Evolutionary conservation across 2,329 filamentous ascomycete genomes (phyloP).

Genomic region (Furcasterigmium furcatum): DNA sequence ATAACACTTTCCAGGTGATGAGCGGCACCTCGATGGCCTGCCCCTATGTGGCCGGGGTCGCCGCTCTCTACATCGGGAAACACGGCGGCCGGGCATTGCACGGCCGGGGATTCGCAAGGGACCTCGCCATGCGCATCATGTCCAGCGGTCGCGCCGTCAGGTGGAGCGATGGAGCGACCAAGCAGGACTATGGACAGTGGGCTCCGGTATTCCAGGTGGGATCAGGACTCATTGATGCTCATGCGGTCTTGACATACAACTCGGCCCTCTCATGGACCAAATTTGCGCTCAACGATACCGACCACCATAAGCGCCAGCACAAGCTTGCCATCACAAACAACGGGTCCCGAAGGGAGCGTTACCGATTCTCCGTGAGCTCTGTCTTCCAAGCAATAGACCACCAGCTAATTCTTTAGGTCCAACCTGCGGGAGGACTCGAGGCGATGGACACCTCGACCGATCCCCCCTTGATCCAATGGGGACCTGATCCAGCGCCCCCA

Average conservation of each 20-base stretch:
- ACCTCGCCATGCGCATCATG: slow-evolving; percentile 20
- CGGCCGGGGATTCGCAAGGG: slow-evolving; percentile 23
- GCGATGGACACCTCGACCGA: neutral
- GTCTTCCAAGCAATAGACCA: slow-evolving; percentile 11
- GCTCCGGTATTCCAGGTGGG: slow-evolving; percentile 38
- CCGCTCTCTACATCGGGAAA: slow-evolving; percentile 39
- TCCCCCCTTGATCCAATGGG: slow-evolving; percentile 4
- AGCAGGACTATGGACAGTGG: slow-evolving; percentile 12
- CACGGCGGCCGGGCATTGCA: slow-evolving; percentile 35
- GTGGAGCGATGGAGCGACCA: slow-evolving; percentile 21
- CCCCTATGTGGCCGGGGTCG: slow-evolving; percentile 50
- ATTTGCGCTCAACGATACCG: slow-evolving; percentile 47
- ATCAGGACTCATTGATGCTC: slow-evolving; percentile 43
- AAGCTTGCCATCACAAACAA: slow-evolving; percentile 38
- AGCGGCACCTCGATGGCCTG: slow-evolving; percentile 56
- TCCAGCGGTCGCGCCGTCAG: slow-evolving; percentile 28
- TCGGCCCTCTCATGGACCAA: slow-evolving; percentile 35
- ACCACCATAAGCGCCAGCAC: slow-evolving; percentile 32
- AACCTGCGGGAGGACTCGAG: slow-evolving; percentile 22
- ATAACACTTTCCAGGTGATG: slow-evolving; percentile 38
- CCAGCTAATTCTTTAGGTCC: slow-evolving; percentile 34
- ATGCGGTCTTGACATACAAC: slow-evolving; percentile 37
- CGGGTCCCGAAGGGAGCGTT: slow-evolving; percentile 17
- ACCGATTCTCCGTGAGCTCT: neutral
- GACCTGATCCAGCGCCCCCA: neutral